Conservation (phyloP, 1,284 basidiomycete species). For the Puccinia polysora region DNA sequence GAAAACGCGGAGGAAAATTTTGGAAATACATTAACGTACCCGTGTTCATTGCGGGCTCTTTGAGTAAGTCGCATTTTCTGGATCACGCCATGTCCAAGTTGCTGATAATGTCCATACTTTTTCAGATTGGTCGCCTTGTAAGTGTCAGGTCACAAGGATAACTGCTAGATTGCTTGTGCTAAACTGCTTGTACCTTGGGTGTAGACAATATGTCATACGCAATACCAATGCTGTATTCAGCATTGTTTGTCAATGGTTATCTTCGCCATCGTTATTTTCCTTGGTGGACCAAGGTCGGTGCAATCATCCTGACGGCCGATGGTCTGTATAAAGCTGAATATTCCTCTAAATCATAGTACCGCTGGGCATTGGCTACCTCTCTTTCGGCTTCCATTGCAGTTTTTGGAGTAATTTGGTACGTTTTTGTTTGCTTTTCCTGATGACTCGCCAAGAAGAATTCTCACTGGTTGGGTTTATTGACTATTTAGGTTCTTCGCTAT, state of each 20-base stretch:
- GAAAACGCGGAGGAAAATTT: conserved; percentile 19
- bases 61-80: conserved; percentile 14
- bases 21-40: conserved; percentile 40
- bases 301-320: too few species aligned
- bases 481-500: conserved; percentile 33
- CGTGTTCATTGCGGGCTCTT: conserved; percentile 14
- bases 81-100: not conserved
- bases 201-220: conserved; percentile 39
- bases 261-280: conserved; percentile 18
- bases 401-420: conserved; percentile 38
- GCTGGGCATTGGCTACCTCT: conserved; percentile 40
- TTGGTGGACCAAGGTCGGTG: conserved; percentile 35
- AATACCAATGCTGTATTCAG: conserved; percentile 33
- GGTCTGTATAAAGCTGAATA: not conserved
- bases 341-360: conserved; percentile 27
- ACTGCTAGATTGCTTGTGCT: not conserved
- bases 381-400: conserved; percentile 39
- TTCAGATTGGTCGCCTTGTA: conserved; percentile 37
- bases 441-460: too few species aligned
- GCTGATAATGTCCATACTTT: not conserved
- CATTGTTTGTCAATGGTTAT: conserved; percentile 33
- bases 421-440: not conserved
- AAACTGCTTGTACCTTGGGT: not conserved
- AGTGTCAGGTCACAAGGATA: not conserved
- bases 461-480: not conserved